Percentiles rank a stretch among this genome's conserved stretches.
These are phyloP conservation scores for Pythium brachiatum DNA, from an alignment of 352 stramenopile genomes.

Conservation along the genomic window DNA sequence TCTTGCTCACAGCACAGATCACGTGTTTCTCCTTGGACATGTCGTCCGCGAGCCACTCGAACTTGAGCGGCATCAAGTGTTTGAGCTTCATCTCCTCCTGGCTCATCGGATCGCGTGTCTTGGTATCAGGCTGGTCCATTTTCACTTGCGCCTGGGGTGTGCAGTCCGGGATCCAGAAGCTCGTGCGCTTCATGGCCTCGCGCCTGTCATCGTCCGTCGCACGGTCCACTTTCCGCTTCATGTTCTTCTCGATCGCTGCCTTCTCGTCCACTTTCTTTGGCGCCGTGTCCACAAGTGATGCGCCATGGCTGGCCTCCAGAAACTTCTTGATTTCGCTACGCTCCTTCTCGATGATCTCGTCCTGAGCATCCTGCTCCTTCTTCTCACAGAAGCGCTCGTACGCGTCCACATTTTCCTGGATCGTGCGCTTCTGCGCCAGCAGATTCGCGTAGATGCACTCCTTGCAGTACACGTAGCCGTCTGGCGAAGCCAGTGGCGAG, in stretches of 20 bases:
- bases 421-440: conserved; percentile 76
- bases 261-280: conserved; percentile 14
- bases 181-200: conserved; percentile 76
- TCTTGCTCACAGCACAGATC: conserved; percentile 79
- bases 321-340: conserved; percentile 48
- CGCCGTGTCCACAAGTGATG: background rate
- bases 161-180: conserved; percentile 86
- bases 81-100: conserved; percentile 83
- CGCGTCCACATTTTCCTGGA: conserved; percentile 58
- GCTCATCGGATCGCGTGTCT: conserved; percentile 83
- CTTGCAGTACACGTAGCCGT: conserved; percentile 82
- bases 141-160: conserved; percentile 54
- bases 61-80: conserved; percentile 85
- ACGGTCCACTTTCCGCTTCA: conserved; percentile 73
- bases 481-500: conserved; percentile 63
- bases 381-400: conserved; percentile 68
- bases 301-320: conserved; percentile 36
- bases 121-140: conserved; percentile 59
- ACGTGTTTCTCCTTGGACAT: conserved; percentile 37
- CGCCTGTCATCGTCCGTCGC: conserved; percentile 71
- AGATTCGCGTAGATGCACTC: conserved; percentile 89
- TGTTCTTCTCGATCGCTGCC: conserved; percentile 35
- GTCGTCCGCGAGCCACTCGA: conserved; percentile 54
- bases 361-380: conserved; percentile 45
- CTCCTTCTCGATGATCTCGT: conserved; percentile 48